Evolutionary conservation across 1,139 yeast genomes (phyloP).

Genomic region (Yamadazyma epiphylla): DNA sequence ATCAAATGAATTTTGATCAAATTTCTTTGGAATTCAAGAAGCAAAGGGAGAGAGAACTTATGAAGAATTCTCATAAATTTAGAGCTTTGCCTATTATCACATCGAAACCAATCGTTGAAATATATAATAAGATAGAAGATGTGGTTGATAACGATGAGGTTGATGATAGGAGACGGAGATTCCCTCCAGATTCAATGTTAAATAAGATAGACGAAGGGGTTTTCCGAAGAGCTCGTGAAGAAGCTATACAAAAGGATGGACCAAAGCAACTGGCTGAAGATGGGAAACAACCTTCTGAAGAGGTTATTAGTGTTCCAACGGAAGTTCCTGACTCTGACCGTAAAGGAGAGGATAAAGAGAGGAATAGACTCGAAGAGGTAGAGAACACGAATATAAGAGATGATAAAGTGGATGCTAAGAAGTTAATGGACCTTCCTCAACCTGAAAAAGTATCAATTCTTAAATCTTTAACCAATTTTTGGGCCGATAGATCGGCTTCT

Average conservation of each 20-base stretch:
- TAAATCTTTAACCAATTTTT: constrained; percentile 82
- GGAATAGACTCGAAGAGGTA: constrained; percentile 9
- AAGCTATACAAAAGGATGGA: neutral
- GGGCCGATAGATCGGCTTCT: constrained; percentile 97
- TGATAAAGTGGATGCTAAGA: constrained; percentile 9
- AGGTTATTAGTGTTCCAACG: neutral
- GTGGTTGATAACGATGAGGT: constrained; percentile 54
- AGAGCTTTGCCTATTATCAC: constrained; percentile 74
- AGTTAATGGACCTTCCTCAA: constrained; percentile 25
- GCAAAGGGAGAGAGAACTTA: constrained; percentile 78
- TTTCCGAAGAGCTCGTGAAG: neutral
- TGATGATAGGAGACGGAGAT: constrained; percentile 4
- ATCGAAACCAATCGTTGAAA: constrained; percentile 86
- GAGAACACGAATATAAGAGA: constrained; percentile 11
- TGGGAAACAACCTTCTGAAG: too few species aligned
- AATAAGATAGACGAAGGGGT: constrained; percentile 1
- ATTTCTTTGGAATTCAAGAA: constrained; percentile 81
- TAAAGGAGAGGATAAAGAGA: constrained; percentile 2
- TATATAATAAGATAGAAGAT: constrained; percentile 84
- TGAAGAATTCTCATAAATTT: constrained; percentile 57
- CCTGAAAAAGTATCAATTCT: constrained; percentile 74
- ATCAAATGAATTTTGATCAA: constrained; percentile 76
- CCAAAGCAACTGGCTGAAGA: too few species aligned
- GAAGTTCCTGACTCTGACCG: neutral
- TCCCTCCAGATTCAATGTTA: constrained; percentile 4